Percentiles rank a stretch among this genome's conserved stretches.
phyloP scores from a whole-genome alignment of 352 stramenopile genomes.

The Phytophthora pseudosyringae region DNA sequence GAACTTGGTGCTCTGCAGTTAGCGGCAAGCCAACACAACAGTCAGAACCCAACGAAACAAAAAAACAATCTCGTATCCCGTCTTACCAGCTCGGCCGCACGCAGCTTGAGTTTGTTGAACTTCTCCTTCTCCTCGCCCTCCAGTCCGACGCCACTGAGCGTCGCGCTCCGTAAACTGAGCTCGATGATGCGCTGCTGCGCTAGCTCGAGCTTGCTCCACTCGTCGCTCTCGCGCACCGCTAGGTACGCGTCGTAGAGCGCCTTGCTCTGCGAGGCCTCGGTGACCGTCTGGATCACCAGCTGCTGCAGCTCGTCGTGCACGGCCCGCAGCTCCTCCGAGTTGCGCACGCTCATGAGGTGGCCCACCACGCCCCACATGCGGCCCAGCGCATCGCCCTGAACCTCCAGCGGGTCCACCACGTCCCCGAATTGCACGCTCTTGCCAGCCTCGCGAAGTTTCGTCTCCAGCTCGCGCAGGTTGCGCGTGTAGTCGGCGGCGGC shows the following conservation, averaged over 20 bases:
- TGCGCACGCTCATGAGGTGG: slow-evolving; percentile 98
- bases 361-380: slow-evolving; percentile 96
- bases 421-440: slow-evolving; percentile 75
- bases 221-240: slow-evolving; percentile 68
- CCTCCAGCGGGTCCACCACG: slow-evolving; percentile 93
- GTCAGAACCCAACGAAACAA: background rate
- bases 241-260: slow-evolving; percentile 92
- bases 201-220: slow-evolving; percentile 61
- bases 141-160: slow-evolving; percentile 94
- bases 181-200: slow-evolving; percentile 92
- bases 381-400: slow-evolving; percentile 91
- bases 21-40: background rate
- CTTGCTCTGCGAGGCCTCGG: slow-evolving; percentile 92
- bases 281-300: slow-evolving; percentile 94
- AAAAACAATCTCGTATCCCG: background rate
- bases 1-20: slow-evolving; percentile 92
- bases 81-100: slow-evolving; percentile 88
- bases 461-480: slow-evolving; percentile 58
- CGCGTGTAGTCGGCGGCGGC: slow-evolving; percentile 58
- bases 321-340: slow-evolving; percentile 94
- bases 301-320: slow-evolving; percentile 94
- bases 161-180: slow-evolving; percentile 87
- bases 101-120: slow-evolving; percentile 97
- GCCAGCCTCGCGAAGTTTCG: slow-evolving; percentile 29
- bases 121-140: slow-evolving; percentile 89